Conservation (phyloP, 2,329 filamentous ascomycete genomes). For the Anthostomella pinea region DNA sequence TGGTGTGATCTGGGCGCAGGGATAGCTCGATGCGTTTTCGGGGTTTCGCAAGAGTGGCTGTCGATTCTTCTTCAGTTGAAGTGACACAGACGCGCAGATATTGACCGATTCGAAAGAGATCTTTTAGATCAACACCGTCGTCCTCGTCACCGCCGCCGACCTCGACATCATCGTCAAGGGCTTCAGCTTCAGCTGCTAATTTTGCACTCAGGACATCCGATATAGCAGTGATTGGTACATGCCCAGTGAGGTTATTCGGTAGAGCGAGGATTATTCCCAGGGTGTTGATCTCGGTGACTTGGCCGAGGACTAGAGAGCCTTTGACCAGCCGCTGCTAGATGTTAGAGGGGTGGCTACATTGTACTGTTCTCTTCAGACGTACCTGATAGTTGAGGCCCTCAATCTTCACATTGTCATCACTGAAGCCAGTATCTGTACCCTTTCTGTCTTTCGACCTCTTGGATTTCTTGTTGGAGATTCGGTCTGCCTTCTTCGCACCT, state of each 20-base stretch:
- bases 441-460: slow-evolving; percentile 53
- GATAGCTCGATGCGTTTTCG: slow-evolving; percentile 87
- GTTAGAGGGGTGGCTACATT: slow-evolving; percentile 29
- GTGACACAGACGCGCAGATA: slow-evolving; percentile 82
- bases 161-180: slow-evolving; percentile 53
- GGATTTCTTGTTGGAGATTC: slow-evolving; percentile 49
- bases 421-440: slow-evolving; percentile 51
- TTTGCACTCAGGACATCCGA: slow-evolving; percentile 75
- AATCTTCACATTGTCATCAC: slow-evolving; percentile 64
- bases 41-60: slow-evolving; percentile 52
- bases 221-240: slow-evolving; percentile 87
- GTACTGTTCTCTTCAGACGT: slow-evolving; percentile 31
- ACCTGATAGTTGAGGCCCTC: slow-evolving; percentile 90
- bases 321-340: slow-evolving; percentile 79
- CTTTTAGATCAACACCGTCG: slow-evolving; percentile 66
- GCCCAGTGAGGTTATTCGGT: slow-evolving; percentile 89
- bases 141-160: slow-evolving; percentile 49
- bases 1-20: slow-evolving; percentile 74
- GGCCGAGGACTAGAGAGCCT: slow-evolving; percentile 84
- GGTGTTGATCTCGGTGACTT: slow-evolving; percentile 76
- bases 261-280: slow-evolving; percentile 78
- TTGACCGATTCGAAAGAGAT: slow-evolving; percentile 79
- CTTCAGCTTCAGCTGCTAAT: slow-evolving; percentile 66
- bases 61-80: slow-evolving; percentile 69
- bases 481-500: slow-evolving; percentile 42